Evolutionary conservation across 805 yeast species (phyloP), one percentile per base, ranked within the genome.

Genomic region (Helenozyma rhizophorensis): DNA sequence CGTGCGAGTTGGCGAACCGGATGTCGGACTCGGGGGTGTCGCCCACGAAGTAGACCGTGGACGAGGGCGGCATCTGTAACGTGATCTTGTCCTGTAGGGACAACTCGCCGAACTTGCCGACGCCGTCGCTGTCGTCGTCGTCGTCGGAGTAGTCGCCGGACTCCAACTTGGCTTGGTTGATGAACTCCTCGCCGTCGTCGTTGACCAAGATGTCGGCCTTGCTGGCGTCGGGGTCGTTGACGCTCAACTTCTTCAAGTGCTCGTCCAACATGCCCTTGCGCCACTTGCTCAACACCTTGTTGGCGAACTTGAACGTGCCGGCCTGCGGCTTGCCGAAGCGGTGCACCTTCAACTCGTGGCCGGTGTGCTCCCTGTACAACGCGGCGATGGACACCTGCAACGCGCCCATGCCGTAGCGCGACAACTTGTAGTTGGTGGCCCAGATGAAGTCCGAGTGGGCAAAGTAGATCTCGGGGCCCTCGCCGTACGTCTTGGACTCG

Each of bases 371-470:
- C 54, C 80, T 74, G 61, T 78, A 87, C 37, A 87, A 67, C 0
- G 95, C 93, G 35, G 89, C 88, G 51, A 86, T 78, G 14, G 94
- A 82, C 24, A 84, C 88, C 58, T 86, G 95, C 43, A 87, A 68
- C 3, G 96, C 96, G 39, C 96, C 96, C 94, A 87, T 88, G 40
- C 96, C 96, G 54, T 87, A 85, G 54, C 96, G 71, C 12, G 87
- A 77, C 41, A 83, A 67, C 47, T 76, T 76, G 54, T 83, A 86
- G 59, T 86, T 83, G 3, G 96, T 84, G 9, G 95, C 90, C 96
- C 96, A 87, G 34, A 87, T 85, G 50, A 87, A 83, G 61, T 87
- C 96, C 14, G 90, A 83, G 57, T 87, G 95, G 25, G 95, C 95
- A 68, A 86, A 87, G 60, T 83, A 84, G 36, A 86, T 75, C 29